These are phyloP conservation scores for Chlorociboria aeruginascens DNA, from an alignment of 495 filamentous ascomycete species.

Conservation along the genomic window DNA sequence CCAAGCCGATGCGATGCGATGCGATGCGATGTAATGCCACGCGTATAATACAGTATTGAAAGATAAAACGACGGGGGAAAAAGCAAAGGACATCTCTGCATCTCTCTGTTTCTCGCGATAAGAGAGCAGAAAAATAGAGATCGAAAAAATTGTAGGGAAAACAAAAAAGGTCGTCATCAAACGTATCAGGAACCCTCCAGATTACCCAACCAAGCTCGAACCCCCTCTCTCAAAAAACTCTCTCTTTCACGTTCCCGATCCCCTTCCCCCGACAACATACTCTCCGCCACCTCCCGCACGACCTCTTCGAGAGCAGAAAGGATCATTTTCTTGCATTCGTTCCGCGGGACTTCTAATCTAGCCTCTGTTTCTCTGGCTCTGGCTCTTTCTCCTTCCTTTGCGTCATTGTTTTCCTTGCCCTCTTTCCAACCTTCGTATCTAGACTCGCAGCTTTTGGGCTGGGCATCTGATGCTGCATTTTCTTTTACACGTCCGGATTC, in stretches of 20 bases:
- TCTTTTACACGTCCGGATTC: too few species aligned
- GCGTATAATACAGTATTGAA: too few species aligned
- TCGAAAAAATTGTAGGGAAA: too few species aligned
- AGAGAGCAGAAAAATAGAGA: too few species aligned
- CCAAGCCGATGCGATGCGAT: too few species aligned
- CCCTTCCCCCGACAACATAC: slow-evolving; percentile 32
- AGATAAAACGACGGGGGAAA: too few species aligned
- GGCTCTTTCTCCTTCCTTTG: neutral
- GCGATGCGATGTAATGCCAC: too few species aligned
- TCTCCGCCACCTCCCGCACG: slow-evolving; percentile 46
- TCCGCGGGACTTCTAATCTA: slow-evolving; percentile 37
- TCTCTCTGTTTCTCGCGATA: too few species aligned
- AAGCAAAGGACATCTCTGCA: too few species aligned
- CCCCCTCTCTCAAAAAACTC: slow-evolving; percentile 50
- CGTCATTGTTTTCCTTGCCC: neutral
- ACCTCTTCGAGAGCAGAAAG: slow-evolving; percentile 54
- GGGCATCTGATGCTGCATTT: too few species aligned
- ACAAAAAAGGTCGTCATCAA: too few species aligned
- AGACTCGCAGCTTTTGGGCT: too few species aligned
- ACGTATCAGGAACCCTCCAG: slow-evolving; percentile 27
- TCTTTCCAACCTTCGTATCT: neutral
- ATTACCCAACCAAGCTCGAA: slow-evolving; percentile 50
- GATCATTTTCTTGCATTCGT: slow-evolving; percentile 48
- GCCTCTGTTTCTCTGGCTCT: slow-evolving; percentile 1
- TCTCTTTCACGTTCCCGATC: slow-evolving; percentile 21